Base-by-base conservation (phyloP, 2,329 filamentous ascomycete species). In the Phialocephala subalpina region DNA sequence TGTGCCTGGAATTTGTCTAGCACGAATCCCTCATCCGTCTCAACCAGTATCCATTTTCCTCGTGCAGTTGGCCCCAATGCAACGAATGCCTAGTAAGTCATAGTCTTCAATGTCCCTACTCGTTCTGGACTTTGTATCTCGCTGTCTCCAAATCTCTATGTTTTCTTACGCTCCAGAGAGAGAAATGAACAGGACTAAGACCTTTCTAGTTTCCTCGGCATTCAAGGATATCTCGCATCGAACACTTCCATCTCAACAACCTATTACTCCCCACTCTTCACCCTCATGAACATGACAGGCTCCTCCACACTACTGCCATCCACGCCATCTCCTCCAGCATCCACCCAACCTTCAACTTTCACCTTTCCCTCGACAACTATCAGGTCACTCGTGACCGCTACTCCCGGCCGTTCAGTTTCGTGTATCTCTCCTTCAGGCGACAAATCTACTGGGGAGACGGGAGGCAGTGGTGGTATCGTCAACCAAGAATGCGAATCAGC, bases 251-350 rank as follows among this genome's bases (percentile, higher is more conserved):
- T 68, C 35, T 61, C 66, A 52, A 47, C 63, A 11, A 68, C 63
- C 3, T 68, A 68, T 33, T 68, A 63, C 47, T 68, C 66, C 11
- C 49, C 63, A 18, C 27, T 58, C 20, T 68, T 68, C 36, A 65
- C 63, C 7, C 58, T 68, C 18, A 57, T 64, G 42, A 68, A 68
- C 40, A 68, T 68, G 66, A 68, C 66, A 33, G 66, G 66, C 29
- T n/a, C 57, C n/a, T 61, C 60, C 4, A 59, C 63, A 3, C 33
- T 57, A 14, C 55, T 57, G 9, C 55, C 55, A 20, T 36, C 33
- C 33, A 9, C 55, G 6, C 63, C 63, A 1, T 22, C 57, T 5
- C 27, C 20, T 42, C 35, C 58, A n/a, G 61, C 58, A 16, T 38
- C 52, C 25, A 53, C 61, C 25, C 40, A 52, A 16, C 53, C 58